Evolutionary conservation across 2,329 filamentous ascomycete genomes (phyloP).

Genomic region (Pseudofabraea citricarpa): DNA sequence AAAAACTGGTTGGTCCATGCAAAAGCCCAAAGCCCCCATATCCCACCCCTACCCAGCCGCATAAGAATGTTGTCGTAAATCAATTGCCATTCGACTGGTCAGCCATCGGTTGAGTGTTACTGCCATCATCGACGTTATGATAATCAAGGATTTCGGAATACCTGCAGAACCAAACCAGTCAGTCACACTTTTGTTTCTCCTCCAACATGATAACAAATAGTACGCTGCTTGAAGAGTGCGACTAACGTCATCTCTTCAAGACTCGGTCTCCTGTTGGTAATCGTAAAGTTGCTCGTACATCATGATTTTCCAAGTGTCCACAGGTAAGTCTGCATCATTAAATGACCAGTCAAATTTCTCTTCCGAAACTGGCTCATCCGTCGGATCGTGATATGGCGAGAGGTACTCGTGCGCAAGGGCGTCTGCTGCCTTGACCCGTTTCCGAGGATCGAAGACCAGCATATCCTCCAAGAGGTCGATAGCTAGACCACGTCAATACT

Average conservation of each 20-base stretch:
- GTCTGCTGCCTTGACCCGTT: constrained; percentile 81
- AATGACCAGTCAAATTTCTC: constrained; percentile 99
- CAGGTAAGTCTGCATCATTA: constrained; percentile 93
- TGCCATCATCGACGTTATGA: constrained; percentile 72
- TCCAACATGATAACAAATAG: constrained; percentile 3
- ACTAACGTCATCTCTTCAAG: constrained; percentile 12
- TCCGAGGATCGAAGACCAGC: constrained; percentile 98
- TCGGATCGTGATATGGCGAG: constrained; percentile 93
- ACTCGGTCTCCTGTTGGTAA: constrained; percentile 17
- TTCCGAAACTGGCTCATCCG: constrained; percentile 89
- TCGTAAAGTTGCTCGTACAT: constrained; percentile 62
- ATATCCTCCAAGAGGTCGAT: constrained; percentile 93
- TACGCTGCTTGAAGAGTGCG: constrained; percentile 10
- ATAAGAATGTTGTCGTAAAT: background rate
- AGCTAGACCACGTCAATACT: constrained; percentile 46
- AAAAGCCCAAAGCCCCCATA: constrained; percentile 2
- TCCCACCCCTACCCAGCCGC: background rate
- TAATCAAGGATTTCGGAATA: constrained; percentile 99
- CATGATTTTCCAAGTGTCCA: constrained; percentile 99
- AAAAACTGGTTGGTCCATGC: constrained; percentile 5
- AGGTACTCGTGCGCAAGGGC: constrained; percentile 91
- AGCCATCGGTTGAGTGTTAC: constrained; percentile 1
- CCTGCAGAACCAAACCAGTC: constrained; percentile 48
- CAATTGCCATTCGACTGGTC: constrained; percentile 16
- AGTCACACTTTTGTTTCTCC: constrained; percentile 11